A percentile compares a stretch with the other conserved stretches of the same genome.
phyloP scores from a whole-genome alignment of 768 basidiomycete species.

The Pisolithus orientalis region DNA sequence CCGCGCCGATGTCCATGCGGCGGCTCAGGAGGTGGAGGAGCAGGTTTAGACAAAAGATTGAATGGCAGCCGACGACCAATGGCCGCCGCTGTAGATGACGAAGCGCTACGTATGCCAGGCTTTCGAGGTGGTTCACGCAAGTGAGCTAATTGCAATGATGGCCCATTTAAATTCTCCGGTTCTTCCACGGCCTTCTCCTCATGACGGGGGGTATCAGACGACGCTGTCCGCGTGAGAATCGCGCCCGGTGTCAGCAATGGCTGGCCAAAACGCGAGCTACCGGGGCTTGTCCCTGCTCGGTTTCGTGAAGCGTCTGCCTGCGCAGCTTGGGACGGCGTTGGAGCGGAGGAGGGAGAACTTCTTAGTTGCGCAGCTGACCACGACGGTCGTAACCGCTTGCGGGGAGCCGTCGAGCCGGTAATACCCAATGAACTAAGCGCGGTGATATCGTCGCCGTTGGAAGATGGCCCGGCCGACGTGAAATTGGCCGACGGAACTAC shows the following conservation, averaged over 20 bases:
- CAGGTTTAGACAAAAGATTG: conserved; percentile 55
- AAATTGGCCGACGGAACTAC: conserved; percentile 38
- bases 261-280: conserved; percentile 36
- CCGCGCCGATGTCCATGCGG: conserved; percentile 31
- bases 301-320: conserved; percentile 42
- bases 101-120: conserved; percentile 36
- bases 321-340: conserved; percentile 27
- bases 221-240: conserved; percentile 47
- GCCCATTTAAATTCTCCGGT: conserved; percentile 51
- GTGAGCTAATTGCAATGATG: conserved; percentile 62
- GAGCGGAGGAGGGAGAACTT: conserved; percentile 35
- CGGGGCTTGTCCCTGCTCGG: conserved; percentile 66
- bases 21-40: conserved; percentile 27
- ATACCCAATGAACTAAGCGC: conserved; percentile 39
- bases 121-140: conserved; percentile 62
- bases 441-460: conserved; percentile 49
- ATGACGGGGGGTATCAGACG: conserved; percentile 44
- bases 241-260: conserved; percentile 34
- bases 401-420: conserved; percentile 52
- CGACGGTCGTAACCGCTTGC: conserved; percentile 60
- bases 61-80: conserved; percentile 58
- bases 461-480: conserved; percentile 45
- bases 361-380: conserved; percentile 74
- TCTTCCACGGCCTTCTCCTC: conserved; percentile 37
- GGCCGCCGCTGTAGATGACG: conserved; percentile 43